Evolutionary conservation across 768 basidiomycete species (phyloP).

Genomic region (Serendipita sp.): DNA sequence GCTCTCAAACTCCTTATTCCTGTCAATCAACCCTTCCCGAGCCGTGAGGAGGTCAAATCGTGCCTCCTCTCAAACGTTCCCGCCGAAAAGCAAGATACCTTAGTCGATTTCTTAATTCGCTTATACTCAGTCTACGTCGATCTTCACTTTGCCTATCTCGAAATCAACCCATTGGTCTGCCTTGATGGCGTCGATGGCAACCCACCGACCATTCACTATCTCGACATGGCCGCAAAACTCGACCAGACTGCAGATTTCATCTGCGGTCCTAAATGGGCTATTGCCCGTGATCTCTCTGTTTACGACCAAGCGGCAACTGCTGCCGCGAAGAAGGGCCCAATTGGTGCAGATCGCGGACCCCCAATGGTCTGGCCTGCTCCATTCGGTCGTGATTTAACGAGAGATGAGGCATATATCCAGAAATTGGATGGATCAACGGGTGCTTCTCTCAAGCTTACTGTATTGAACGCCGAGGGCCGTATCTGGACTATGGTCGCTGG

Average conservation of each 20-base stretch:
- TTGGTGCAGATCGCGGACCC: constrained; percentile 79
- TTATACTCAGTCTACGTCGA: constrained; percentile 97
- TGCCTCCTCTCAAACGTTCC: constrained; percentile 73
- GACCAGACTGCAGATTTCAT: constrained; percentile 98
- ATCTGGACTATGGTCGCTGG: constrained; percentile 99
- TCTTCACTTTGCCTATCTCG: constrained; percentile 98
- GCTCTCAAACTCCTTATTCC: constrained; percentile 77
- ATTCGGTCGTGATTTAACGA: constrained; percentile 93
- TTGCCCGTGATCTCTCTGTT: constrained; percentile 76
- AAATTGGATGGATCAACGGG: constrained; percentile 94
- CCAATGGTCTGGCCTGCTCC: constrained; percentile 95
- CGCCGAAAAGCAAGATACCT: constrained; percentile 69
- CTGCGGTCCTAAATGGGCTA: constrained; percentile 96
- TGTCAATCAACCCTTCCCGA: constrained; percentile 63
- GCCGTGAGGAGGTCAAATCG: constrained; percentile 53
- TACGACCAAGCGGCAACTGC: constrained; percentile 37
- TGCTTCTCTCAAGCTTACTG: constrained; percentile 94
- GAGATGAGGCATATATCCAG: constrained; percentile 98
- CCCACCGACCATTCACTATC: constrained; percentile 73
- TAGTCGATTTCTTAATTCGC: constrained; percentile 86
- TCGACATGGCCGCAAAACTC: constrained; percentile 99
- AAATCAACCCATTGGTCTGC: constrained; percentile 96
- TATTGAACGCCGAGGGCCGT: constrained; percentile 84
- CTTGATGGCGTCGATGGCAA: constrained; percentile 62
- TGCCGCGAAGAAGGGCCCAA: constrained; percentile 31